A percentile compares a stretch with the other conserved stretches of the same genome.
phyloP scores from a whole-genome alignment of 305 asterid species.

The Rubia peregrina region DNA sequence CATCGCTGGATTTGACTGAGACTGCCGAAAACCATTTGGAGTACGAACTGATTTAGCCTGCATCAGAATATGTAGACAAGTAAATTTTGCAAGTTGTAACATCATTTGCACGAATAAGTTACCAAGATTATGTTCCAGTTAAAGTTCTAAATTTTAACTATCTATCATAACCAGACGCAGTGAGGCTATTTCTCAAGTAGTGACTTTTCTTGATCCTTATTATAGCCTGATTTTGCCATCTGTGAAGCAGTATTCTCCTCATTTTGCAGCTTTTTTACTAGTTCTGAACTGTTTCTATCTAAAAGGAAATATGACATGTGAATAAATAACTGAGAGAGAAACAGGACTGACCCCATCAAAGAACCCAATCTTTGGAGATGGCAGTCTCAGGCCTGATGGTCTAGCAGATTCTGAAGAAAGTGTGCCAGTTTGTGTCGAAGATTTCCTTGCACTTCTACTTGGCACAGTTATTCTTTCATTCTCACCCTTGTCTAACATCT shows the following conservation, averaged over 20 bases:
- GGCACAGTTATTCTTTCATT: slow-evolving; percentile 26
- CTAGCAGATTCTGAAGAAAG: slow-evolving; percentile 42
- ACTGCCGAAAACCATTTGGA: slow-evolving; percentile 44
- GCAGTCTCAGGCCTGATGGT: slow-evolving; percentile 88
- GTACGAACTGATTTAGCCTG: slow-evolving; percentile 67
- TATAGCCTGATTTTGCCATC: no score
- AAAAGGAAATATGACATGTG: background rate
- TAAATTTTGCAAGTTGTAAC: background rate
- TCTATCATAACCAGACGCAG: background rate
- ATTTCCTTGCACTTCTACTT: slow-evolving; percentile 30
- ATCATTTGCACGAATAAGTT: background rate
- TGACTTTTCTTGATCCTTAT: no score
- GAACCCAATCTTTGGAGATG: slow-evolving; percentile 89
- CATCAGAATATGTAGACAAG: slow-evolving; percentile 21
- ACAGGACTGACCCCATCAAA: slow-evolving; percentile 86
- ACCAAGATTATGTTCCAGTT: background rate
- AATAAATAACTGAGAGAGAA: slow-evolving; percentile 3
- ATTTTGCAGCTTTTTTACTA: slow-evolving; percentile 4
- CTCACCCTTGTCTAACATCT: slow-evolving; percentile 29
- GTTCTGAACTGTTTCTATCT: background rate
- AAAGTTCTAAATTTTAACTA: background rate
- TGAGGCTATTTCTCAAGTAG: background rate
- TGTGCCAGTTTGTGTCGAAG: slow-evolving; percentile 31
- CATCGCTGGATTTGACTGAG: slow-evolving; percentile 31
- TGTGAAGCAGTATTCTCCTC: background rate